Evolutionary conservation across 129 eudicot genomes (phyloP).

Genomic region (Tagetes erecta): DNA sequence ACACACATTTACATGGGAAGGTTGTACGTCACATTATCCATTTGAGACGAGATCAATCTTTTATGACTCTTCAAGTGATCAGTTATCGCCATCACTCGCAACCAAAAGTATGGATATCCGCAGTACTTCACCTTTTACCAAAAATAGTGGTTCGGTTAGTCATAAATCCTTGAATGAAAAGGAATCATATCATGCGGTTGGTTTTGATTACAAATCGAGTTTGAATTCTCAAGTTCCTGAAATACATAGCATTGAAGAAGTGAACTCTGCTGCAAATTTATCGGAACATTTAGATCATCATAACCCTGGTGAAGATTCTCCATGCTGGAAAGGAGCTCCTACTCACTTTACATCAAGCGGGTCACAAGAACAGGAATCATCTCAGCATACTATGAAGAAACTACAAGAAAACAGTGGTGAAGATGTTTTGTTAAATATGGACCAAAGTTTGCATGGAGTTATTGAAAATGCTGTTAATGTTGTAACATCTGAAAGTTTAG

Average conservation of each 20-base stretch:
- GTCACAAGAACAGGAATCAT: slow-evolving; percentile 23
- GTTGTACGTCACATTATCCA: slow-evolving; percentile 23
- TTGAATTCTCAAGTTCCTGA: slow-evolving; percentile 32
- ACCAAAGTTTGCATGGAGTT: not conserved
- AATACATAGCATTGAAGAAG: slow-evolving; percentile 32
- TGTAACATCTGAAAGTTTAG: slow-evolving; percentile 33
- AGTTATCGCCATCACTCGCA: slow-evolving; percentile 25
- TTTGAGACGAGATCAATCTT: slow-evolving; percentile 39
- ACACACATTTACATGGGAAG: slow-evolving; percentile 24
- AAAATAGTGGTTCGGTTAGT: slow-evolving; percentile 11
- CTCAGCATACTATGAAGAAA: slow-evolving; percentile 33
- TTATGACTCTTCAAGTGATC: slow-evolving; percentile 29
- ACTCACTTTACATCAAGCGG: slow-evolving; percentile 42
- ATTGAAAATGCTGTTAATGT: slow-evolving; percentile 13
- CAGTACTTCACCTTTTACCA: slow-evolving; percentile 11
- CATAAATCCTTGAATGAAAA: slow-evolving; percentile 28
- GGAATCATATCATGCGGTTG: slow-evolving; percentile 2
- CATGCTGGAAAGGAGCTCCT: slow-evolving; percentile 94
- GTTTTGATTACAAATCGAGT: slow-evolving; percentile 26
- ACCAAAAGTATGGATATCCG: slow-evolving; percentile 31
- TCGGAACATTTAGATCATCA: slow-evolving; percentile 33
- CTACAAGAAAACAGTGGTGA: slow-evolving; percentile 28
- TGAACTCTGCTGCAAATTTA: slow-evolving; percentile 26
- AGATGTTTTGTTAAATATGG: slow-evolving; percentile 13
- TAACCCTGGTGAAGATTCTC: slow-evolving; percentile 68